Evolutionary conservation across 768 basidiomycete genomes (phyloP).

Genomic region (Collybiopsis confluens): DNA sequence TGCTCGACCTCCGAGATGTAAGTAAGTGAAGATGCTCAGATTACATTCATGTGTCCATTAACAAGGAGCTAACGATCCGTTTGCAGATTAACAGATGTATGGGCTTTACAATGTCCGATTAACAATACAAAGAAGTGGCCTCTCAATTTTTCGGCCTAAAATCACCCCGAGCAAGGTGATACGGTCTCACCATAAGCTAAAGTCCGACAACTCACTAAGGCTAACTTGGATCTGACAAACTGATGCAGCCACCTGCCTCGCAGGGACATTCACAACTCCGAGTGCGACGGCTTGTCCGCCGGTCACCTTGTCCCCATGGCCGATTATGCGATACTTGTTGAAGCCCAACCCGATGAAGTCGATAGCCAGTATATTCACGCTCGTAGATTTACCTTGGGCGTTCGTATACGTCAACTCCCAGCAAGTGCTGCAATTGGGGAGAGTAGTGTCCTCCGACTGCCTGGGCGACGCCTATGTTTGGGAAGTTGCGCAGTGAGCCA

Average conservation of each 20-base stretch:
- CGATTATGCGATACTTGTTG: constrained; percentile 7
- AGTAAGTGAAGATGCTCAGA: no score
- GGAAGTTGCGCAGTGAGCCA: constrained; percentile 32
- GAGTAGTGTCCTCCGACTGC: constrained; percentile 33
- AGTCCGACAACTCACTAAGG: no score
- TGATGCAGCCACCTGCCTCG: constrained; percentile 8
- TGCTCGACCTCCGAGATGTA: no score
- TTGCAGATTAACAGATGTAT: no score
- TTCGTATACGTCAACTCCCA: constrained; percentile 12
- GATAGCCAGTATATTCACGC: constrained; percentile 8
- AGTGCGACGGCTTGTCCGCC: constrained; percentile 12
- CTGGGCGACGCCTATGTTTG: constrained; percentile 33
- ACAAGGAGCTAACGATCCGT: no score
- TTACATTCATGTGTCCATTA: no score
- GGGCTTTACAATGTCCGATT: no score
- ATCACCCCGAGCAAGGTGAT: no score
- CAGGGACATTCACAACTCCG: constrained; percentile 10
- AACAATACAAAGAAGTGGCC: no score
- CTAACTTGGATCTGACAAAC: background rate
- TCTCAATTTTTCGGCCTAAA: no score
- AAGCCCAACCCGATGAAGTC: constrained; percentile 13
- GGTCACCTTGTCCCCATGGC: constrained; percentile 15
- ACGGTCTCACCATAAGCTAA: no score
- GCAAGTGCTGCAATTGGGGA: constrained; percentile 23
- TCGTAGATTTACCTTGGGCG: background rate